Evolutionary conservation across 345 rosid species (phyloP), one percentile per base, ranked within the genome.

Genomic region (Arabis alpina): DNA sequence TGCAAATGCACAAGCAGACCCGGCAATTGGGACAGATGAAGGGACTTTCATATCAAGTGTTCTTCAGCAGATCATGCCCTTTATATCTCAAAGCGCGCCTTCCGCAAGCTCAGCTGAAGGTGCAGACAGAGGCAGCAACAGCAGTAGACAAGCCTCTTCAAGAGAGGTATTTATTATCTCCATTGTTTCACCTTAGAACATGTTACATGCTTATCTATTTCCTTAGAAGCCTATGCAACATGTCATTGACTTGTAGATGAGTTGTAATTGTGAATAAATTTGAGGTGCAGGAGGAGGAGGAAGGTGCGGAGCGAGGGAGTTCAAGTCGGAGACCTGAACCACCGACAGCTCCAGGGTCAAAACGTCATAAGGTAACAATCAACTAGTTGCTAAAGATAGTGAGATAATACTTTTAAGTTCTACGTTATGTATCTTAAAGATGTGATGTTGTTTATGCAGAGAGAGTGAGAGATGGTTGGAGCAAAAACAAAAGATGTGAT

Each of bases 11-110:
- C 71, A 57, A 57, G 82, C 30, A 36, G 70, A 74, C 45, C 72
- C 71, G 14, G 23, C 79, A 53, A 68, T 54, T 16, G 75, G 48
- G 23, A 77, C 68, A 4, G 83, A 77, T 28, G 84, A 83, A 61
- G 88, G 83, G 45, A 54, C 70, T 14, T 83, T 80, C 47, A 39
- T 83, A 66, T 83, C 90, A 32, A 79, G 74, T 71, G 37, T 83
- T 56, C 88, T 86, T 68, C 86, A 64, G 36, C 83, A 80, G 68
- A 80, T 83, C 65, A 78, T 83, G 81, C 90, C 90, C 8, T 37
- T 72, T 8, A 74, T 86, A 65, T 63, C 81, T 56, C 82, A 82
- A 51, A 72, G 68, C 64, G 66, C 55, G 11, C 54, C 48, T 24
- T 55, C 68, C 41, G 37, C 71, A 30, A 70, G 71, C 49, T 54